A percentile compares a stretch with the other conserved stretches of the same genome.
phyloP scores from a whole-genome alignment of 805 yeast genomes.

The Yarrowia osloensis region DNA sequence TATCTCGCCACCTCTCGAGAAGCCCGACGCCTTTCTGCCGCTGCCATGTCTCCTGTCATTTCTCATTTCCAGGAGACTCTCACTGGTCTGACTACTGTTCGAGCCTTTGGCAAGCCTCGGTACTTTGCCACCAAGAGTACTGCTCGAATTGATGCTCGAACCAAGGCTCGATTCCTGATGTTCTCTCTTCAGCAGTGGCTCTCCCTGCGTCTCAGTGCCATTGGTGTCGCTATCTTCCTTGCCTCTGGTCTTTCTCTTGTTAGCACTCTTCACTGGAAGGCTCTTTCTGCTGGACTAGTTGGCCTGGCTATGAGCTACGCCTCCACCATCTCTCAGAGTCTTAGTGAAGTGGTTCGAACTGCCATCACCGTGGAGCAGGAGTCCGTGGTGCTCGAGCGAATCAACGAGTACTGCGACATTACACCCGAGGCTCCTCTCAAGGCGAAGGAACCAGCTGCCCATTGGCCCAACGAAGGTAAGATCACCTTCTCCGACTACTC shows the following conservation, averaged over 20 bases:
- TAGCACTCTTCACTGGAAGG: conserved; percentile 24
- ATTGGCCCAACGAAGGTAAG: conserved; percentile 67
- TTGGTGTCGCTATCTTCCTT: conserved; percentile 32
- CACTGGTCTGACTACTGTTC: conserved; percentile 72
- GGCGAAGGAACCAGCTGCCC: conserved; percentile 25
- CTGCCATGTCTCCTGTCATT: conserved; percentile 73
- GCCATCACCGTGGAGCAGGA: conserved; percentile 41
- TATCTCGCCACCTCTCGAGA: conserved; percentile 75
- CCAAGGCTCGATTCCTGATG: conserved; percentile 81
- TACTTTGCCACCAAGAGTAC: conserved; percentile 58
- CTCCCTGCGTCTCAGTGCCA: conserved; percentile 49
- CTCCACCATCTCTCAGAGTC: conserved; percentile 54
- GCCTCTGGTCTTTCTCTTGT: conserved; percentile 34
- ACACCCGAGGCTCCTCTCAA: conserved; percentile 55
- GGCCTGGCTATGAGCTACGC: conserved; percentile 66
- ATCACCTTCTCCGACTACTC: conserved; percentile 60
- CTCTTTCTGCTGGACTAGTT: conserved; percentile 47
- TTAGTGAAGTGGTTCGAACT: conserved; percentile 43
- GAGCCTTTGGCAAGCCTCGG: conserved; percentile 69
- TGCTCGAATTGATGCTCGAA: conserved; percentile 61
- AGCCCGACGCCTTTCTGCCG: conserved; percentile 69
- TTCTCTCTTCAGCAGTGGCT: conserved; percentile 89
- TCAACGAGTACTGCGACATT: conserved; percentile 59
- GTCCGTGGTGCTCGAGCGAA: conserved; percentile 67
- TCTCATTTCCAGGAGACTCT: conserved; percentile 82